Evolutionary conservation across 2,329 filamentous ascomycete genomes (phyloP).

Genomic region (Aspergillus sp.): DNA sequence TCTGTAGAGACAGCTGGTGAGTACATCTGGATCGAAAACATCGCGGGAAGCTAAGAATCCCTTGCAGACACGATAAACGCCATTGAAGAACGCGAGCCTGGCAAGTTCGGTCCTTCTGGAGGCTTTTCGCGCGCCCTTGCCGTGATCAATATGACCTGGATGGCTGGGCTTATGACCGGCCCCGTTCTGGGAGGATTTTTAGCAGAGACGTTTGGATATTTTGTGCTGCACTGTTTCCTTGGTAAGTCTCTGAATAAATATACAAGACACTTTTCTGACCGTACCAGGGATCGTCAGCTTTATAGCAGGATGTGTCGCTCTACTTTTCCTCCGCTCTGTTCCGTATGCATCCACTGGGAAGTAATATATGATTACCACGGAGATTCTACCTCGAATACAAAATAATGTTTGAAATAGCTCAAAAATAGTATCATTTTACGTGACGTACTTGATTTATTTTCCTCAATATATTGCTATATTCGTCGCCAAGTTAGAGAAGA

Average conservation of each 20-base stretch:
- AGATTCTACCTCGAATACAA: no score
- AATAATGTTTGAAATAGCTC: no score
- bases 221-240: slow-evolving; percentile 14
- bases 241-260: background rate
- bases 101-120: slow-evolving; percentile 22
- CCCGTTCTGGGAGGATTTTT: slow-evolving; percentile 17
- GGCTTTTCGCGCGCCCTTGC: slow-evolving; percentile 25
- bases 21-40: background rate
- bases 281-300: no score
- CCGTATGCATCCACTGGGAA: no score
- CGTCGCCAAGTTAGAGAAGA: no score
- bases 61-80: slow-evolving; percentile 13
- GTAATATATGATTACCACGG: no score
- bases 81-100: slow-evolving; percentile 15
- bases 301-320: no score
- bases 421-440: no score
- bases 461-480: no score
- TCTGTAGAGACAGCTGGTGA: slow-evolving; percentile 12
- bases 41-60: background rate
- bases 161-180: slow-evolving; percentile 18
- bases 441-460: no score
- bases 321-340: no score
- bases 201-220: slow-evolving; percentile 15
- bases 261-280: no score
- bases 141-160: slow-evolving; percentile 22